Evolutionary conservation across 2,329 filamentous ascomycete species (phyloP), one percentile per base, ranked within the genome.

Genomic region (Falciphora oryzae): DNA sequence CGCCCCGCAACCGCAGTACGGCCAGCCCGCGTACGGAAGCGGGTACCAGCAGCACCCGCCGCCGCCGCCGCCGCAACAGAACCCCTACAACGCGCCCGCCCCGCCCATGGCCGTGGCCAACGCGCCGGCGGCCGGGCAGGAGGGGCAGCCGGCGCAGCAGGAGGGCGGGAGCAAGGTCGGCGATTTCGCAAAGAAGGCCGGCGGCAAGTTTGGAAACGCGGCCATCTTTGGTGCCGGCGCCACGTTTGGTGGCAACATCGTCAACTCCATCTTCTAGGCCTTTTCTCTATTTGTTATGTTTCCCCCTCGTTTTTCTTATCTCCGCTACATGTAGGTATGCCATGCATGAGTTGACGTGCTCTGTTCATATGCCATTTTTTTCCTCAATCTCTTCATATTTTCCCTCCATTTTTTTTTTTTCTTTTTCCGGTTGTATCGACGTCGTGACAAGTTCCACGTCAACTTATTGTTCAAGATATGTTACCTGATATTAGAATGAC

Each of bases 141-240:
- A 80, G 63, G 82, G 81, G 64, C 75, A 75, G 66, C 74, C 71
- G 35, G 69, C 70, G 63, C 74, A 75, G 68, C 79, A 75, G 66
- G 80, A 78, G 70, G 78, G 75, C 70, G 81, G 79, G 11, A 81
- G 80, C 22, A 95, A 95, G 80, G 80, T 88, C 22, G 83, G 87
- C 68, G 83, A 92, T 76, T 85, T 88, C 65, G 93, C 92, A 65
- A 97, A 97, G 87, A 97, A 97, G 80, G 91, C 97, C 77, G 93
- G 94, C 69, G 96, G 96, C 86, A 98, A 97, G 83, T 76, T 94
- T 73, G 94, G 94, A 8, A 88, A 88, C 71, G 83, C 84, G 59
- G 92, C 93, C 32, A 92, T 97, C 70, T 96, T 96, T 72, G 94
- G 94, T 75, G 94, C 94, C 61, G 93, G 94, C 76, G 93, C 94